Evolutionary conservation across 805 yeast species (phyloP), one percentile per base, ranked within the genome.

Genomic region (Brettanomyces sp.): DNA sequence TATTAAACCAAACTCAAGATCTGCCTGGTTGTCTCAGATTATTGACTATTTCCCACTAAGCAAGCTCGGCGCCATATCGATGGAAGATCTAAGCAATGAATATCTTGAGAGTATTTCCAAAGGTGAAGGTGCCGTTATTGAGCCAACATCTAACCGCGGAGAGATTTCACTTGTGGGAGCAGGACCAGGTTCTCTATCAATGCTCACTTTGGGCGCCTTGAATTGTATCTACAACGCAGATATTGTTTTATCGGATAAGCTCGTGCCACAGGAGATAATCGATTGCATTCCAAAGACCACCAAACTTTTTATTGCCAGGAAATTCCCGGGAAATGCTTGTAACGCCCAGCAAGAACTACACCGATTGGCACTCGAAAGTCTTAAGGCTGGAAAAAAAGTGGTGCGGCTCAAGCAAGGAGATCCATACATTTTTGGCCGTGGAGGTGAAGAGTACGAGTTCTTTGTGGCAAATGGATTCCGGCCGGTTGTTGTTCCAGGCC

Each of bases 291-390:
- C 97, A 0, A 61, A 74, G 30, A 70, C 72, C 30, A 85, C 95
- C 1, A 82, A 80, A 40, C 69, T 83, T 4, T 88, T 85, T 59
- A 89, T 91, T 48, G 98, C 98, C 2, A 74, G 88, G 37, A 91
- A 91, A 63, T 91, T 89, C 66, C 98, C 98, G 3, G 98, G 98
- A 1, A 91, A 91, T 60, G 97, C 98, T 1, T 96, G 89, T 57
- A 75, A 76, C 42, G 98, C 98, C 0, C 98, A 91, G 63, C 75
- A 84, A 49, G 96, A 91, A 63, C 71, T 91, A 39, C 66, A 88
- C 33, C 68, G 72, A n/a, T 61, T 82, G 52, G 97, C 96, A 0
- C 64, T 91, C 14, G 73, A 72, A 33, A 82, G 80, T 0, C 62
- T 88, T 24, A 52, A 69, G 25, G 63, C 72, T 44, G 96, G 96